Base-by-base conservation (phyloP, 2,329 filamentous ascomycete species). In the Massarina eburnea region DNA sequence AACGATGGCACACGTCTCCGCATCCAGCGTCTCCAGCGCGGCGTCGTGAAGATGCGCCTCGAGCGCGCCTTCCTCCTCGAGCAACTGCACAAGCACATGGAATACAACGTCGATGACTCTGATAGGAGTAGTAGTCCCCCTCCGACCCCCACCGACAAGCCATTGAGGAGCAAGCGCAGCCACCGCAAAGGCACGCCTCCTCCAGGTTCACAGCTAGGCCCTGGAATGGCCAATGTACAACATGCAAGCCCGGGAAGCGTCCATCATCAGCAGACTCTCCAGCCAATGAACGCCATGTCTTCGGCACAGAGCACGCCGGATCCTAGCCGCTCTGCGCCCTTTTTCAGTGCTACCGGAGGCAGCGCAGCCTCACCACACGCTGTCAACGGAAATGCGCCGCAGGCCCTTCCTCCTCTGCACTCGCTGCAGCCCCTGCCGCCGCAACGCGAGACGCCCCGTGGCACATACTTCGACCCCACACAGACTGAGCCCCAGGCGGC, bases 31-130 rank as follows among this genome's bases (percentile, higher is more conserved):
- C 82, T 95, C 51, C 85, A 88, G 70, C 85, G 91, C 54, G 88
- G 89, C 62, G 86, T 96, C 57, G 87, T 95, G 70, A 96, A 97
- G 74, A 83, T 95, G 79, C 86, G 94, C 39, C 81, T 97, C 19
- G 88, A 95, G 74, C 82, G 90, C 52, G 88, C 89, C 20, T 76
- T 78, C 54, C 69, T 79, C 15, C 70, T 79, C 19, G 75, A 79
- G 43, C 71, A 76, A 48, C 66, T 79, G 20, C 67, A 72, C 34
- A 74, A 73, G 49, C 64, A 73, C 36, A 76, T 76, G 72, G 73
- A 76, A 26, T 67, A 69, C 55, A 76, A 74, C 48, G 61, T 72
- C 26, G 75, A 76, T 46, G 73, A 91, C 66, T 89, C 86, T 8
- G 88, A 91, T 59, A 85, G 86, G 59, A 89, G 85, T 65, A 86